A percentile compares a stretch with the other conserved stretches of the same genome.
These are phyloP conservation scores for Dothideomycetes sp. DNA, from an alignment of 2,329 filamentous ascomycete genomes.

Conservation along the genomic window DNA sequence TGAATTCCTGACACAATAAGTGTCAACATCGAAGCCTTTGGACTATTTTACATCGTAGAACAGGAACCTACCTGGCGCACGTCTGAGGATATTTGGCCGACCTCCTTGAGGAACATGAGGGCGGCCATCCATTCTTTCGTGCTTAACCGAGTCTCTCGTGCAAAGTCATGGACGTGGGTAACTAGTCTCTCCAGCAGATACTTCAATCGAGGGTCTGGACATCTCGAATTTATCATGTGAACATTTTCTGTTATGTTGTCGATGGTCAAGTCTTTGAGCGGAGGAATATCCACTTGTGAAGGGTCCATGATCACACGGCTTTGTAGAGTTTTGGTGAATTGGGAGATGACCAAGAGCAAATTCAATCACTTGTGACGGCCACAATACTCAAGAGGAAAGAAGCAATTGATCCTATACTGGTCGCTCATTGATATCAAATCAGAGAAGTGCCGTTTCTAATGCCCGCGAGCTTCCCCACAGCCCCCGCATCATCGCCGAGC, in stretches of 20 bases:
- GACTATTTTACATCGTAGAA: too few relatives aligned
- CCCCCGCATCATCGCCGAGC: neutral
- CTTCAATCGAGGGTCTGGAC: constrained; percentile 51
- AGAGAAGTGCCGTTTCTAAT: neutral
- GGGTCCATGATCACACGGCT: constrained; percentile 28
- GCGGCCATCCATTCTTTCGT: constrained; percentile 70
- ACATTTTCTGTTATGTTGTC: constrained; percentile 74
- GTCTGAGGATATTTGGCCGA: constrained; percentile 63
- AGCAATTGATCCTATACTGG: too few relatives aligned
- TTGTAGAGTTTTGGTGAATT: neutral
- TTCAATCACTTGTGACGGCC: too few relatives aligned
- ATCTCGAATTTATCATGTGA: constrained; percentile 62
- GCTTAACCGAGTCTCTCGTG: constrained; percentile 64
- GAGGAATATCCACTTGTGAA: constrained; percentile 34
- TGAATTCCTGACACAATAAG: constrained; percentile 42
- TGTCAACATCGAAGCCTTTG: too few relatives aligned
- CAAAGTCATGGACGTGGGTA: constrained; percentile 71
- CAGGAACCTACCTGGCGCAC: constrained; percentile 57
- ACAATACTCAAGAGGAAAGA: too few relatives aligned
- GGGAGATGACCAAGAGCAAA: too few relatives aligned
- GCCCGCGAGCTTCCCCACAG: neutral
- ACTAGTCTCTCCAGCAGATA: constrained; percentile 66
- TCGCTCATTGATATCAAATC: neutral
- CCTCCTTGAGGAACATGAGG: constrained; percentile 58
- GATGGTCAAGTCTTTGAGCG: constrained; percentile 60